Base-by-base conservation (phyloP, 2,329 filamentous ascomycete species). In the Raffaelea ambrosiae region DNA sequence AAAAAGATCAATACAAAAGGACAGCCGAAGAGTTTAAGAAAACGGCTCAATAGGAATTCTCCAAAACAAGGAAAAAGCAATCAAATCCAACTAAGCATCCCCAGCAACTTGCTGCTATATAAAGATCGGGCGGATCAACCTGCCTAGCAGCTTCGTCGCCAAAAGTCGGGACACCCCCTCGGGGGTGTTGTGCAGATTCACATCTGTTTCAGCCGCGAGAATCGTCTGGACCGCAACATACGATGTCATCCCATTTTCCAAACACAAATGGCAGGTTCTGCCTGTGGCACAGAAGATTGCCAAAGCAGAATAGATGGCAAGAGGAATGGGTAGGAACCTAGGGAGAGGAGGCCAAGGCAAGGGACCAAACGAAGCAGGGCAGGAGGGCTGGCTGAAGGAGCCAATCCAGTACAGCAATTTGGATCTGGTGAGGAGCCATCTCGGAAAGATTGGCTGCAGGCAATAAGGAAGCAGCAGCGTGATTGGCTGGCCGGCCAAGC, bases 181-280 rank as follows among this genome's bases (percentile, higher is more conserved):
- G 16, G 31, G 18, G 14, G 35, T 14, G 35, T 19, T 23, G 7
- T 36, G n/a, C 16, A 10, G 50, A 49, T 51, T 51, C 50, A 48
- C 41, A 47, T 45, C 36, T 44, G 48, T 50, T 50, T 50, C 48
- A 50, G 48, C 26, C 29, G 31, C 42, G 3, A 19, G 8, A 43
- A 42, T 31, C 11, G 31, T 40, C 46, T 42, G 40, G 23, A 42
- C 18, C 4, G n/a, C 29, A 51, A 51, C 50, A 39, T 51, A 51
- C 50, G 50, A 51, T 39, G 18, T 51, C 50, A 44, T 44, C 36
- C 50, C 50, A 51, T 51, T 47, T 40, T 42, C 13, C 21, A 26
- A 29, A n/a, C 20, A 42, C 11, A 40, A 19, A 11, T 11, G 18
- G n/a, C 38, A 40, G 13, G 26, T 29, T 29, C 26, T 7, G 13